A percentile compares a stretch with the other conserved stretches of the same genome.
phyloP scores from a whole-genome alignment of 805 yeast species.

The Spathaspora boniae region DNA sequence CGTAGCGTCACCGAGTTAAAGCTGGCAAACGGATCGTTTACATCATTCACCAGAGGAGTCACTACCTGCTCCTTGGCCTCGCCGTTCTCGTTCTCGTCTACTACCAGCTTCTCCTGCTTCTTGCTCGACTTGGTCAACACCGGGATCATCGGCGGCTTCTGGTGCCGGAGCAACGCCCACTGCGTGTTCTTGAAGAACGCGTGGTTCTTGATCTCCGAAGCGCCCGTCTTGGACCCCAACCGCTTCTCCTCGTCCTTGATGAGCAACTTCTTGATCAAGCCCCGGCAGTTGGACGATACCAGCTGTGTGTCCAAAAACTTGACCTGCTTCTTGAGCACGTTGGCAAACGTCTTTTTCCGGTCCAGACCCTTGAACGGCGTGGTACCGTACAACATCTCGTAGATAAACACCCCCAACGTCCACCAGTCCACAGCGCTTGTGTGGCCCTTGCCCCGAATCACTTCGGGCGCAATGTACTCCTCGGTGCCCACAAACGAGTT shows the following conservation, averaged over 20 bases:
- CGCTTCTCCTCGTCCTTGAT: conserved; percentile 88
- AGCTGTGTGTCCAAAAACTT: conserved; percentile 66
- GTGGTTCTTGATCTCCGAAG: conserved; percentile 89
- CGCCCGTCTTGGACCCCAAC: conserved; percentile 90
- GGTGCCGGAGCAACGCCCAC: conserved; percentile 93
- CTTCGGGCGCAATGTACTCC: conserved; percentile 98
- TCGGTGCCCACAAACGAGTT: conserved; percentile 99
- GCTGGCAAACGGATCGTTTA: conserved; percentile 74
- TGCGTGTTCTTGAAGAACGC: conserved; percentile 86
- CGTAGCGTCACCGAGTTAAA: conserved; percentile 85
- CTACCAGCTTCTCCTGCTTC: conserved; percentile 15
- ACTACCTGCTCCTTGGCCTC: conserved; percentile 7
- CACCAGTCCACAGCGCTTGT: conserved; percentile 99
- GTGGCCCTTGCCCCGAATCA: conserved; percentile 94
- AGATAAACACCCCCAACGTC: conserved; percentile 92
- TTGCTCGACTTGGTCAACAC: conserved; percentile 46
- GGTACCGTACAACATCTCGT: conserved; percentile 92
- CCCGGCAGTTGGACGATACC: conserved; percentile 73
- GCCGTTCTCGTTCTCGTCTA: conserved; percentile 18
- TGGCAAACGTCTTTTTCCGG: conserved; percentile 85
- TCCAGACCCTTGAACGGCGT: conserved; percentile 95
- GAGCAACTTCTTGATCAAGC: conserved; percentile 72
- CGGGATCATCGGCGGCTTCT: conserved; percentile 95
- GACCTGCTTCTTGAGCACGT: conserved; percentile 80
- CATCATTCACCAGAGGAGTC: conserved; percentile 24